Conservation (phyloP, 2,329 filamentous ascomycete species). For the Periconia sp. region DNA sequence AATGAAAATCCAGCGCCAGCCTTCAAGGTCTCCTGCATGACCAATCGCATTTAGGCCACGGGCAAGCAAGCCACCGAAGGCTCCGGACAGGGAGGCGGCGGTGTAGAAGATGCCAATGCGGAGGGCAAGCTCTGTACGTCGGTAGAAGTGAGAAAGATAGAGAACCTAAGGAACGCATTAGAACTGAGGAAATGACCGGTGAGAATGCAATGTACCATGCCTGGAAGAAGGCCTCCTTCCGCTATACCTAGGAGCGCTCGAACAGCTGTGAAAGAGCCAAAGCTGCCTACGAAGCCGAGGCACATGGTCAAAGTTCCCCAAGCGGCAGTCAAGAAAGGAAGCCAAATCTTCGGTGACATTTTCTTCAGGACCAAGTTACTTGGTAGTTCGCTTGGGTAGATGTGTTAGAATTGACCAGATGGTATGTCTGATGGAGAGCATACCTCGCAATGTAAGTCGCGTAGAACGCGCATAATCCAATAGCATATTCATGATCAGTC, state of each 20-base stretch:
- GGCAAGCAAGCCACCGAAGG: constrained; percentile 68
- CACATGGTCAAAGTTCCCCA: constrained; percentile 68
- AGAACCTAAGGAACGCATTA: constrained; percentile 54
- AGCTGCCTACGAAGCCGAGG: constrained; percentile 60
- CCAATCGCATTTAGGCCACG: constrained; percentile 67
- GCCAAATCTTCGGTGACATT: constrained; percentile 65
- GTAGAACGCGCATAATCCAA: constrained; percentile 69
- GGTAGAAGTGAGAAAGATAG: constrained; percentile 69
- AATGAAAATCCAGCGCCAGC: constrained; percentile 64
- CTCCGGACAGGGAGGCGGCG: constrained; percentile 68
- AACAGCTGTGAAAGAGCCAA: constrained; percentile 65
- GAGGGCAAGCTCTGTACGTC: constrained; percentile 64
- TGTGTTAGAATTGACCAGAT: neutral
- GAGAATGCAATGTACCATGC: constrained; percentile 56
- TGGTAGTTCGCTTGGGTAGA: constrained; percentile 61
- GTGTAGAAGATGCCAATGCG: constrained; percentile 73
- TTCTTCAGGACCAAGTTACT: constrained; percentile 69
- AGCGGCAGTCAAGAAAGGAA: constrained; percentile 61
- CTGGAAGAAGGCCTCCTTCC: constrained; percentile 70
- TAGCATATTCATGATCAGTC: constrained; percentile 67
- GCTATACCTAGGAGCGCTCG: constrained; percentile 67
- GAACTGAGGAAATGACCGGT: neutral
- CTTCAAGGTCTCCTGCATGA: constrained; percentile 58
- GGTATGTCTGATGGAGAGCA: constrained; percentile 3
- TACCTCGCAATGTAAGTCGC: constrained; percentile 67